Percentiles rank a stretch among this genome's conserved stretches.
Evolutionary conservation across 257 asterid species (phyloP).

Genomic region (Euphrasia confusa): DNA sequence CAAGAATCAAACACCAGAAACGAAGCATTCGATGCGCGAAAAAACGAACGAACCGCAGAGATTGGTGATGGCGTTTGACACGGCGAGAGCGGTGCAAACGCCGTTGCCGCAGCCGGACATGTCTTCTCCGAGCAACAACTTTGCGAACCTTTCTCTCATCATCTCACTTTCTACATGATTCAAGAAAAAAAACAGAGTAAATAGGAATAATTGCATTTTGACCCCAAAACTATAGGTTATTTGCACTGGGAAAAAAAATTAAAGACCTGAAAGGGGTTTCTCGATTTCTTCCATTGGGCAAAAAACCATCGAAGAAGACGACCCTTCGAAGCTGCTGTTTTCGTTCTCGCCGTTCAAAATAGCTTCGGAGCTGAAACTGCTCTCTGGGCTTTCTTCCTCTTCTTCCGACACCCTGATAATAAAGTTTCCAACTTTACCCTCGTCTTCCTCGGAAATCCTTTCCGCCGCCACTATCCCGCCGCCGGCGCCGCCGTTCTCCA

Average conservation of each 20-base stretch:
- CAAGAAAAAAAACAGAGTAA: neutral
- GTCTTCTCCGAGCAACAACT: conserved; percentile 82
- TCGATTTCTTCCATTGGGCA: neutral
- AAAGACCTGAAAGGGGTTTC: conserved; percentile 44
- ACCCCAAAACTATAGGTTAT: neutral
- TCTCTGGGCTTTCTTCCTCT: conserved; percentile 36
- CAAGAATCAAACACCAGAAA: neutral
- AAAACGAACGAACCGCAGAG: conserved; percentile 48
- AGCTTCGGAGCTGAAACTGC: conserved; percentile 27
- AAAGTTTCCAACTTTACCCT: conserved; percentile 16
- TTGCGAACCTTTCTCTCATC: conserved; percentile 85
- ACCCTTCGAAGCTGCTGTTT: conserved; percentile 34
- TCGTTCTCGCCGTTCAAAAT: conserved; percentile 35
- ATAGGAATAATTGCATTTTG: neutral
- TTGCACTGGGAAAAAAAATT: neutral
- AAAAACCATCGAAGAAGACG: conserved; percentile 39
- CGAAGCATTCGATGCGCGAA: too few relatives aligned
- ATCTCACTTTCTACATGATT: conserved; percentile 48
- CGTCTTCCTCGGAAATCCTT: conserved; percentile 6
- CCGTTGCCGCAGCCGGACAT: conserved; percentile 94
- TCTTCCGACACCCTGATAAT: conserved; percentile 7
- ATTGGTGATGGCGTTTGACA: conserved; percentile 91
- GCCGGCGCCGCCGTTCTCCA: conserved; percentile 29
- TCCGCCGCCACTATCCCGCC: too few relatives aligned
- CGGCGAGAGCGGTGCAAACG: conserved; percentile 72